Conservation (phyloP, 1,284 basidiomycete species). For the Blastosporella zonata region DNA sequence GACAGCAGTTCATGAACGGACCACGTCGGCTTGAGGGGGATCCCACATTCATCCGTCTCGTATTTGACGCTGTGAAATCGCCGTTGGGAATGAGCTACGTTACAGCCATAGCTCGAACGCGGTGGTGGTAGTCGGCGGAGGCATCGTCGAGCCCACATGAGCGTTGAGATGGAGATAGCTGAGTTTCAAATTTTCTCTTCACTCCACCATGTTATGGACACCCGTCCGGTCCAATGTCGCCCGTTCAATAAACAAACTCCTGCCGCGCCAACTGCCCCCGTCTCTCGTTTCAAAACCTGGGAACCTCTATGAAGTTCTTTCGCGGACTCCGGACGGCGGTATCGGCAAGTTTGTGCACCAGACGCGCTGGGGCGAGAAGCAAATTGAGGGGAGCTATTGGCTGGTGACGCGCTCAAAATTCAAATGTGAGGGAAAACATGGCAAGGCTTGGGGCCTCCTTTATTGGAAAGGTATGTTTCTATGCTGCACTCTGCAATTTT, state of each 20-base stretch:
- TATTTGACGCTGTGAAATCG: slow-evolving; percentile 17
- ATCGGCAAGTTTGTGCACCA: slow-evolving; percentile 68
- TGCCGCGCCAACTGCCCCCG: slow-evolving; percentile 52
- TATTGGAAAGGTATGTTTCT: slow-evolving; percentile 72
- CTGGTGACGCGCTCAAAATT: slow-evolving; percentile 64
- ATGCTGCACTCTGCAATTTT: neutral
- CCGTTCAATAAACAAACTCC: slow-evolving; percentile 48
- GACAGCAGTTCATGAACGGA: slow-evolving; percentile 71
- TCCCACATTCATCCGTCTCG: slow-evolving; percentile 52
- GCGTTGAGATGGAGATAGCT: slow-evolving; percentile 15
- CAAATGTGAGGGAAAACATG: slow-evolving; percentile 68
- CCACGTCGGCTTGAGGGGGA: slow-evolving; percentile 69
- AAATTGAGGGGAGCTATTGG: slow-evolving; percentile 69
- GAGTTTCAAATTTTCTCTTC: slow-evolving; percentile 30
- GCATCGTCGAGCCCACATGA: slow-evolving; percentile 25
- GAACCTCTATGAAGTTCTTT: slow-evolving; percentile 68
- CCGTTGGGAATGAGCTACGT: slow-evolving; percentile 10
- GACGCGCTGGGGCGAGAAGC: slow-evolving; percentile 67
- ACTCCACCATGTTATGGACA: slow-evolving; percentile 31
- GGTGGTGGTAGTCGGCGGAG: slow-evolving; percentile 11
- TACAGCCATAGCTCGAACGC: slow-evolving; percentile 7
- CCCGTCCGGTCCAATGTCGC: slow-evolving; percentile 28
- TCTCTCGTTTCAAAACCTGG: slow-evolving; percentile 53
- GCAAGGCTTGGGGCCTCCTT: slow-evolving; percentile 74
- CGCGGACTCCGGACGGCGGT: slow-evolving; percentile 64